These are phyloP conservation scores for Chenopodium quinoa DNA, from an alignment of 148 eudicot genomes.

Conservation along the genomic window DNA sequence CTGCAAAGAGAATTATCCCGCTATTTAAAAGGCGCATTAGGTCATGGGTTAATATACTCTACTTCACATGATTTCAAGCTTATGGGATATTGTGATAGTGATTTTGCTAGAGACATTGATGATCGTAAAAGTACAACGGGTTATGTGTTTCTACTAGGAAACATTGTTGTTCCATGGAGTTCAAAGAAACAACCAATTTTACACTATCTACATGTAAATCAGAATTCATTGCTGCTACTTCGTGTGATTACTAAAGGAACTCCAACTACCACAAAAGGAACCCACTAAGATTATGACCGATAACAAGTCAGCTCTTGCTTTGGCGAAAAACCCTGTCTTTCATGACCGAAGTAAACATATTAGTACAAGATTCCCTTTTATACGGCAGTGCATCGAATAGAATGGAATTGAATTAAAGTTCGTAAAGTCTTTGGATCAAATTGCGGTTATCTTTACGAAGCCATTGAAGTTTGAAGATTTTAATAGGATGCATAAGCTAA, in stretches of 20 bases:
- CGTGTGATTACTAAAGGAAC: background rate
- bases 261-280: background rate
- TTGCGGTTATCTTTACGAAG: background rate
- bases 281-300: background rate
- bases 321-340: background rate
- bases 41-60: too few relatives aligned
- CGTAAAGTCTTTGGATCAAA: background rate
- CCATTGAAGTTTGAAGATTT: constrained; percentile 4
- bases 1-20: background rate
- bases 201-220: background rate
- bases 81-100: background rate
- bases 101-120: background rate
- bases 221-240: background rate
- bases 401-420: background rate
- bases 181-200: background rate
- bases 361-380: background rate
- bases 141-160: too few relatives aligned
- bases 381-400: background rate
- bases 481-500: too few relatives aligned
- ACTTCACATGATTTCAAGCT: background rate
- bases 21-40: too few relatives aligned
- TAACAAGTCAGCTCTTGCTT: background rate
- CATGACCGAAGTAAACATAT: background rate
- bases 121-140: too few relatives aligned
- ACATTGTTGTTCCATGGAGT: background rate